Conservation (phyloP, 108 stramenopile species). For the Fragilaria radians region DNA sequence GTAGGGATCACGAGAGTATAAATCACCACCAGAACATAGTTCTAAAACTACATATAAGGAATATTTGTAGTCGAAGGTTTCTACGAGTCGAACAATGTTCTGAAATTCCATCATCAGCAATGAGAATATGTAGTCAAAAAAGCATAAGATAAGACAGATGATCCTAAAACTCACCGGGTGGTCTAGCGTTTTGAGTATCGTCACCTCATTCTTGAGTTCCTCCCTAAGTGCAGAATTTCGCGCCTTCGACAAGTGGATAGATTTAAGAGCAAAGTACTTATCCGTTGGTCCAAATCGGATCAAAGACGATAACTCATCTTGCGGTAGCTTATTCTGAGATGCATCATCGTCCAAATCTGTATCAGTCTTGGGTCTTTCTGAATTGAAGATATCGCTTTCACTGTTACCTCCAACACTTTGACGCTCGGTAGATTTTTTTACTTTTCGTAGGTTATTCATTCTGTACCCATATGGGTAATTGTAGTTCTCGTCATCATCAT, state of each 20-base stretch:
- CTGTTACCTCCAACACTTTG: no score
- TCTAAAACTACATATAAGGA: slow-evolving; percentile 85
- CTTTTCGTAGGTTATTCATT: no score
- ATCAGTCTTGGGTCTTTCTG: no score
- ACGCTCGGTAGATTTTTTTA: no score
- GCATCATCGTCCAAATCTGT: slow-evolving; percentile 3
- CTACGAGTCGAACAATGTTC: slow-evolving; percentile 80
- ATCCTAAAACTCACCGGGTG: slow-evolving; percentile 57
- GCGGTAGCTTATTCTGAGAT: slow-evolving; percentile 17
- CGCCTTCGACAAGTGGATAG: slow-evolving; percentile 11
- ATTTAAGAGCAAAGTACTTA: slow-evolving; percentile 23
- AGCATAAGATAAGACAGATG: no score
- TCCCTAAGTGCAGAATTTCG: slow-evolving; percentile 1
- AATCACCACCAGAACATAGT: slow-evolving; percentile 79
- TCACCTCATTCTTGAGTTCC: slow-evolving; percentile 70
- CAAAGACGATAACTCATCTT: slow-evolving; percentile 17
- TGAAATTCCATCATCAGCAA: no score
- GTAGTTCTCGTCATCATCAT: no score
- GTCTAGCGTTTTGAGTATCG: slow-evolving; percentile 72
- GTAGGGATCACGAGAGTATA: slow-evolving; percentile 77
- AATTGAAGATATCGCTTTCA: no score
- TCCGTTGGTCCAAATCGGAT: slow-evolving; percentile 4
- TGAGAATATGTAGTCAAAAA: no score
- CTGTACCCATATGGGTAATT: no score
- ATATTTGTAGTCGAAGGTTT: slow-evolving; percentile 60